Conservation (phyloP, 306 rosid genomes). For the Fragaria ananassa region DNA sequence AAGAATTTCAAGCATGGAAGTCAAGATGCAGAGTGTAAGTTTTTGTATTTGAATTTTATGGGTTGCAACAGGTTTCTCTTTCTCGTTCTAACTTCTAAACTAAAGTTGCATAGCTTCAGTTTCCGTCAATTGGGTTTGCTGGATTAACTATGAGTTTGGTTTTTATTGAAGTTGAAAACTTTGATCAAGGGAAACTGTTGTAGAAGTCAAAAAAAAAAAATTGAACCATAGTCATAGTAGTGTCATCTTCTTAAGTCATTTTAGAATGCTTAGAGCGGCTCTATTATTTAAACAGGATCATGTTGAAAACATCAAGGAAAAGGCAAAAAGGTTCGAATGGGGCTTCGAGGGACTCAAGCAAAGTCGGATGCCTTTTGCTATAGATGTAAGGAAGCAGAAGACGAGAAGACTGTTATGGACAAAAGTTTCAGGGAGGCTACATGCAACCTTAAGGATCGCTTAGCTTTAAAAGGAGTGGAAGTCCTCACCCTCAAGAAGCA, state of each 20-base stretch:
- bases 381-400: slow-evolving; percentile 47
- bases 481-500: slow-evolving; percentile 62
- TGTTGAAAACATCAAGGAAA: slow-evolving; percentile 37
- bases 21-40: slow-evolving; percentile 58
- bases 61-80: slow-evolving; percentile 1
- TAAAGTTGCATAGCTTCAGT: not conserved
- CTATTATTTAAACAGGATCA: slow-evolving; percentile 42
- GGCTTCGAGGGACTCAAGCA: slow-evolving; percentile 69
- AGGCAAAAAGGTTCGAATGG: slow-evolving; percentile 54
- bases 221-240: not conserved
- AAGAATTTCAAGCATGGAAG: slow-evolving; percentile 54
- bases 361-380: slow-evolving; percentile 55
- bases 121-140: not conserved
- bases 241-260: not conserved
- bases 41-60: slow-evolving; percentile 5
- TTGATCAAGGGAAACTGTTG: not conserved
- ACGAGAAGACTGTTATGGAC: slow-evolving; percentile 48
- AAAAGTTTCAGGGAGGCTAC: slow-evolving; percentile 54
- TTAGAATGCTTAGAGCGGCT: not conserved
- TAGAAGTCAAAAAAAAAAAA: not conserved
- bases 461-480: slow-evolving; percentile 59
- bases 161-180: not conserved
- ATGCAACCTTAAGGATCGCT: slow-evolving; percentile 46
- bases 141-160: not conserved
- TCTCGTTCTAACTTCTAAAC: not conserved